Conservation (phyloP, 2,329 filamentous ascomycete species). For the Fusarium proliferatum region DNA sequence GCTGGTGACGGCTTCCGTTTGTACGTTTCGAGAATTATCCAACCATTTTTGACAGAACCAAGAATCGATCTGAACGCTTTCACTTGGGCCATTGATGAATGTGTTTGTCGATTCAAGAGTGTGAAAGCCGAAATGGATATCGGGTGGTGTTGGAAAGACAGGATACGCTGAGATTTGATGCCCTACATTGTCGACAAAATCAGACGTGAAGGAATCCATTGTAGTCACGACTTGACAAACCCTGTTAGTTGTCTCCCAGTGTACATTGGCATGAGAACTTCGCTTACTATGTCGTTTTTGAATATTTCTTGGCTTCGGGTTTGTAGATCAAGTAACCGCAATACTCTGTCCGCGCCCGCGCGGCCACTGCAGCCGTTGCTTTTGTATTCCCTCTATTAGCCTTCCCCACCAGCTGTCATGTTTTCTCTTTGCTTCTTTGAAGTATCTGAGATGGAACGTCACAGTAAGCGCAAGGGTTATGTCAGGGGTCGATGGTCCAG, state of each 20-base stretch:
- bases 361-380: accelerated
- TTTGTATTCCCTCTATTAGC: background rate
- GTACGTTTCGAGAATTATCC: background rate
- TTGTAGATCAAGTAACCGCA: background rate
- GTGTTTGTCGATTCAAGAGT: accelerated
- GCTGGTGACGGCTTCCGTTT: background rate
- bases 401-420: background rate
- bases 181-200: background rate
- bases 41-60: background rate
- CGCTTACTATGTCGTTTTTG: background rate
- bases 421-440: background rate
- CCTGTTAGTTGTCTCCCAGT: accelerated
- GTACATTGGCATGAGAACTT: accelerated
- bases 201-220: background rate
- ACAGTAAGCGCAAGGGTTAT: background rate
- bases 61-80: accelerated
- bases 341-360: background rate
- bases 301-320: no score
- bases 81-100: accelerated
- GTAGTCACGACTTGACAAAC: background rate
- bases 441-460: background rate
- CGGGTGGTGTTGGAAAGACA: background rate
- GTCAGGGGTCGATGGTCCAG: background rate
- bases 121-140: background rate
- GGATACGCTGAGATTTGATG: background rate